Percentiles rank a stretch among this genome's conserved stretches.
These are phyloP conservation scores for Podospora pseudopauciseta DNA, from an alignment of 495 filamentous ascomycete species.

Conservation along the genomic window DNA sequence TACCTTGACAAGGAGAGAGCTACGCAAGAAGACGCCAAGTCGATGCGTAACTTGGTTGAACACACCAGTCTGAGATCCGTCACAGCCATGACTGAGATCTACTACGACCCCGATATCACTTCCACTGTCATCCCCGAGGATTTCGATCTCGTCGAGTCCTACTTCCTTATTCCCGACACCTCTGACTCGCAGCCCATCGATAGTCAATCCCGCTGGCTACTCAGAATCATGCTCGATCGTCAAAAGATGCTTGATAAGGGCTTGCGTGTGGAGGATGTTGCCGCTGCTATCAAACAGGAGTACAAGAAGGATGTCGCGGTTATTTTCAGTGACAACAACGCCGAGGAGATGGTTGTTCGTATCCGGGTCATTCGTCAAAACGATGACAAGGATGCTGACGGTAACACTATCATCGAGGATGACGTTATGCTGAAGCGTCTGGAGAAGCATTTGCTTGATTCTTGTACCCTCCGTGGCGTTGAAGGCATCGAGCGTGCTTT, in stretches of 20 bases:
- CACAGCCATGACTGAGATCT: conserved; percentile 87
- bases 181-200: conserved; percentile 71
- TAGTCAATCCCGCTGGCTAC: conserved; percentile 86
- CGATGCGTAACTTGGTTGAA: conserved; percentile 80
- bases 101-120: conserved; percentile 91
- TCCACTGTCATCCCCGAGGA: conserved; percentile 82
- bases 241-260: conserved; percentile 94
- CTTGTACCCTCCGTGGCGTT: conserved; percentile 84
- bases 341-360: conserved; percentile 90
- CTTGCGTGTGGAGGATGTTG: conserved; percentile 87
- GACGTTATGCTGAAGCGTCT: conserved; percentile 87
- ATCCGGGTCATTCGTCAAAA: conserved; percentile 72
- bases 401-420: conserved; percentile 76
- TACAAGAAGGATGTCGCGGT: conserved; percentile 86
- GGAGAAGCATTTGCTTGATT: conserved; percentile 86
- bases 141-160: conserved; percentile 90
- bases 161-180: conserved; percentile 85
- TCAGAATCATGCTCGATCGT: conserved; percentile 89
- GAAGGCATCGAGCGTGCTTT: conserved; percentile 84
- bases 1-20: conserved; percentile 61
- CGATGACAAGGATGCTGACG: conserved; percentile 70
- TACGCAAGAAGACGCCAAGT: conserved; percentile 77
- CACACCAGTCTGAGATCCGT: conserved; percentile 93
- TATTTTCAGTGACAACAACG: conserved; percentile 97
- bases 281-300: conserved; percentile 77